phyloP scores from a whole-genome alignment of 331 rosid species.

The Prunus yedoensis region DNA sequence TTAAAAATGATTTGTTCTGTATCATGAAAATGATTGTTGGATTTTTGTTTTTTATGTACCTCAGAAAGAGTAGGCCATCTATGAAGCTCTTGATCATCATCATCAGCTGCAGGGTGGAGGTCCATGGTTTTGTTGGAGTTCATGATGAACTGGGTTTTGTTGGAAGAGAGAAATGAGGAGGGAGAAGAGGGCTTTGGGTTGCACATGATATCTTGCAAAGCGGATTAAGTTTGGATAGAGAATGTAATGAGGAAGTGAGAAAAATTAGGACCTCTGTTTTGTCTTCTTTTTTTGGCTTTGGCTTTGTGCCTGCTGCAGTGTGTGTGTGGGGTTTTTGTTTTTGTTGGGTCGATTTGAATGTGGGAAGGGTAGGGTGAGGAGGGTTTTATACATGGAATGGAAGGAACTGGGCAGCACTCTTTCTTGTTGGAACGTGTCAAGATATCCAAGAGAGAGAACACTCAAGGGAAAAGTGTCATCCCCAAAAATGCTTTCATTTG shows the following conservation, averaged over 20 bases:
- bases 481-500: neutral
- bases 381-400: conserved; percentile 48
- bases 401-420: conserved; percentile 29
- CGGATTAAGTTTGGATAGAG: conserved; percentile 8
- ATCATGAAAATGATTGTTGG: neutral
- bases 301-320: too few relatives aligned
- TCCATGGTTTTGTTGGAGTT: conserved; percentile 38
- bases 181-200: conserved; percentile 64
- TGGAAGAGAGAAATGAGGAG: conserved; percentile 43
- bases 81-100: conserved; percentile 54
- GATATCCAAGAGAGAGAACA: conserved; percentile 26
- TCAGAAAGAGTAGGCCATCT: conserved; percentile 84
- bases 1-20: neutral
- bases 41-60: conserved; percentile 38
- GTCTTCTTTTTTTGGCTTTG: neutral
- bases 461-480: neutral
- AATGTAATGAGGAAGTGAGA: neutral
- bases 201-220: conserved; percentile 45
- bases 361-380: conserved; percentile 34
- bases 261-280: conserved; percentile 10
- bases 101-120: conserved; percentile 29
- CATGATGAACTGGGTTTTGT: conserved; percentile 43
- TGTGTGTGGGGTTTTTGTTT: neutral
- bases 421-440: conserved; percentile 46
- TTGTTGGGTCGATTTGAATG: conserved; percentile 13